Evolutionary conservation across 1,139 yeast species (phyloP).

Genomic region (Scheffersomyces titani): DNA sequence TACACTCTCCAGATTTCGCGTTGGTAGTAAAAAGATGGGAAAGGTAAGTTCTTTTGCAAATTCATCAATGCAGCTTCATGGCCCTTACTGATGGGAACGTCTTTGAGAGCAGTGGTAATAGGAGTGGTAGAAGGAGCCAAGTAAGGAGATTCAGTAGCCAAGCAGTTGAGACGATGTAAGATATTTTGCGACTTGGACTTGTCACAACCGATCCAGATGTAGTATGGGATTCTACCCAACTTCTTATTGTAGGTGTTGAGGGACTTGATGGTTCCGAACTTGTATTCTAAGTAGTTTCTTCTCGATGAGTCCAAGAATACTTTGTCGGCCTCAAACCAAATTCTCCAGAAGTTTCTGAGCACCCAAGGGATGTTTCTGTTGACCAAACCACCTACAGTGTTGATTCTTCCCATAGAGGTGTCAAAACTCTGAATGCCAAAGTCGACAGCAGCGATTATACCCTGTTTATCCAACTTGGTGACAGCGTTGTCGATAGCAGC

Average conservation of each 20-base stretch:
- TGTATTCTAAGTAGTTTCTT: conserved; percentile 79
- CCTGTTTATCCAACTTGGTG: conserved; percentile 51
- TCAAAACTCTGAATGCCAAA: conserved; percentile 75
- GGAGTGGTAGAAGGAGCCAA: conserved; percentile 55
- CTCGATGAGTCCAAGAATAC: conserved; percentile 79
- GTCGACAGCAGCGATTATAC: conserved; percentile 71
- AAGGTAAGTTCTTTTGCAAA: conserved; percentile 66
- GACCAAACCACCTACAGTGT: conserved; percentile 72
- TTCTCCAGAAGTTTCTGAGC: conserved; percentile 77
- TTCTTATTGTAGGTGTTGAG: conserved; percentile 62
- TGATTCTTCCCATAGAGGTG: conserved; percentile 66
- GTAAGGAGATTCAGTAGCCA: conserved; percentile 81
- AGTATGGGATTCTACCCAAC: conserved; percentile 76
- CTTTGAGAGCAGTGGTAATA: conserved; percentile 16
- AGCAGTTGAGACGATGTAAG: conserved; percentile 64
- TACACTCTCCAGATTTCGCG: conserved; percentile 76
- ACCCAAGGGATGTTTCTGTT: conserved; percentile 77
- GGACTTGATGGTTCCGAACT: conserved; percentile 77
- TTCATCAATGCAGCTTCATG: conserved; percentile 73
- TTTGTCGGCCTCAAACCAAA: conserved; percentile 85
- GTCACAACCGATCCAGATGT: conserved; percentile 82
- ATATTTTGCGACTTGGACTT: conserved; percentile 61
- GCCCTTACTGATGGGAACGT: conserved; percentile 58
- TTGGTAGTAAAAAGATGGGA: conserved; percentile 78
- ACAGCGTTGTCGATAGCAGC: conserved; percentile 76